These are phyloP conservation scores for Ceratocystis colombiana DNA, from an alignment of 2,329 filamentous ascomycete genomes.

Conservation along the genomic window DNA sequence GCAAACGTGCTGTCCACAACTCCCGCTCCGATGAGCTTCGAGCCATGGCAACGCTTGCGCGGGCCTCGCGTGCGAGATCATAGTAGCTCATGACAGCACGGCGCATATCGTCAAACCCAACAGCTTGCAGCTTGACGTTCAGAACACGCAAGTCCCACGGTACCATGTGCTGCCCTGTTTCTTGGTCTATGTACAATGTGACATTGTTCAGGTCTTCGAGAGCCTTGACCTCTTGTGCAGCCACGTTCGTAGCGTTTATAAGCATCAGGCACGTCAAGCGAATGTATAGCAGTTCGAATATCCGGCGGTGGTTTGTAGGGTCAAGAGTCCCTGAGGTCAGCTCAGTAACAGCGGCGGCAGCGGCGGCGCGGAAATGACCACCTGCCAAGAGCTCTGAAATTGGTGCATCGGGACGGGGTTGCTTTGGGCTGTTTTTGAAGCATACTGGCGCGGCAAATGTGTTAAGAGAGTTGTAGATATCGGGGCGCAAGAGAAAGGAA, in stretches of 20 bases:
- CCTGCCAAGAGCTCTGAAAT: constrained; percentile 57
- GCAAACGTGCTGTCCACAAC: constrained; percentile 61
- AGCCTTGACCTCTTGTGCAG: constrained; percentile 55
- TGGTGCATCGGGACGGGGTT: constrained; percentile 52
- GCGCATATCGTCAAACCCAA: constrained; percentile 75
- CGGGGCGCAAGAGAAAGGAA: constrained; percentile 65
- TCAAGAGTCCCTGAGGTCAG: constrained; percentile 45
- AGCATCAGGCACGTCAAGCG: constrained; percentile 74
- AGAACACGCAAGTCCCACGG: constrained; percentile 83
- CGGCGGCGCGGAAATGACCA: constrained; percentile 73
- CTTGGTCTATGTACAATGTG: constrained; percentile 47
- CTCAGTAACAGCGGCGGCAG: constrained; percentile 54
- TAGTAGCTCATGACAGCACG: constrained; percentile 84
- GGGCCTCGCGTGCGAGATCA: constrained; percentile 70
- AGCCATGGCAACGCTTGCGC: constrained; percentile 45
- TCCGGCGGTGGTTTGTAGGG: constrained; percentile 50
- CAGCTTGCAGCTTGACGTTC: constrained; percentile 70
- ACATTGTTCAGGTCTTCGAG: constrained; percentile 51
- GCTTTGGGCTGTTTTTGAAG: constrained; percentile 59
- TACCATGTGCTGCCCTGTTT: constrained; percentile 53
- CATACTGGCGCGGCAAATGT: constrained; percentile 49
- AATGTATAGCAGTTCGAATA: constrained; percentile 71
- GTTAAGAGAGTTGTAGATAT: constrained; percentile 74
- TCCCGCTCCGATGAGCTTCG: constrained; percentile 44
- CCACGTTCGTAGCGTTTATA: constrained; percentile 60